phyloP scores from a whole-genome alignment of 768 basidiomycete genomes.

The Wakefieldia striispora region DNA sequence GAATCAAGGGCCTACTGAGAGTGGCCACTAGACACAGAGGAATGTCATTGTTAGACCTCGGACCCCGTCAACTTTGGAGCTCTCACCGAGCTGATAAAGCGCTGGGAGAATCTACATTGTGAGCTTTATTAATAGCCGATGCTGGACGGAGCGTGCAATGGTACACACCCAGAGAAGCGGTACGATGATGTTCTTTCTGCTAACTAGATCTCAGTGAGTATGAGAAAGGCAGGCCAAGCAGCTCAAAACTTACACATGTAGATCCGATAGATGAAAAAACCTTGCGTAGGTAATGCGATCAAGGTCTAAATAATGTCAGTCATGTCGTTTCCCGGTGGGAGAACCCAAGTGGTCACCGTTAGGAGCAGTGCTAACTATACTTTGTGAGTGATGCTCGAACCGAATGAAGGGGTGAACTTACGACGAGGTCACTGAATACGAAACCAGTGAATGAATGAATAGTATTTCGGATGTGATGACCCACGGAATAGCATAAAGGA shows the following conservation, averaged over 20 bases:
- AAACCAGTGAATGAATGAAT: background rate
- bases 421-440: background rate
- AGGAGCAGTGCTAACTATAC: background rate
- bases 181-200: background rate
- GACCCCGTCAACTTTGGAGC: too few species aligned
- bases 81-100: constrained; percentile 10
- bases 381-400: background rate
- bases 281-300: background rate
- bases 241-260: background rate
- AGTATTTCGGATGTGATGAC: background rate
- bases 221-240: too few species aligned
- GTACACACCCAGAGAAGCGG: constrained; percentile 14
- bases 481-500: background rate
- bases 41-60: background rate
- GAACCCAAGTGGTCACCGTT: background rate
- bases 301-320: background rate
- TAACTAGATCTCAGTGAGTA: constrained; percentile 1
- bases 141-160: background rate
- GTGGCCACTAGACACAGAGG: background rate
- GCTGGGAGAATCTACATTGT: constrained; percentile 1
- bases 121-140: background rate
- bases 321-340: too few species aligned
- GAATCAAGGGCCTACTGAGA: background rate
- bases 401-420: background rate
- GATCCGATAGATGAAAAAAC: background rate